Base-by-base conservation (phyloP, 768 basidiomycete species). In the Amanita rimosa region DNA sequence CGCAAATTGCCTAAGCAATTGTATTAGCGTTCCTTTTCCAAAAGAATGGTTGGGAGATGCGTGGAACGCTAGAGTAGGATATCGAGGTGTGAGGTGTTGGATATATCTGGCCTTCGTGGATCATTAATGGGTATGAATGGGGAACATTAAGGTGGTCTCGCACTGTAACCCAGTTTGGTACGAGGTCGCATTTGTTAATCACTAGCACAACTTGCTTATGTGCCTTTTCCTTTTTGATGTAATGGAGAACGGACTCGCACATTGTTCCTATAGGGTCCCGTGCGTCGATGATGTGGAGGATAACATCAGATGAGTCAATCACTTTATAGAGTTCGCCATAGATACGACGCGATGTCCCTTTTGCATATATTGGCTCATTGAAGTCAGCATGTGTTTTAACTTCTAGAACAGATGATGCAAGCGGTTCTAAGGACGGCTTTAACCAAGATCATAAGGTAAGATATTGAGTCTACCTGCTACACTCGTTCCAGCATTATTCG, bases 291-390 rank as follows among this genome's bases (percentile, higher is more conserved):
- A 99, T 79, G 61, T 99, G 95, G 29, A 99, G 75, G 50, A 99
- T 77, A 36, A 98, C 91, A 60, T 99, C 95, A 6, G 92, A 95
- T 2, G 95, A 99, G 63, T 99, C 96, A 60, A 99, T 92, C 55
- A 99, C 95, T 65, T 99, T 99, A 76, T 99, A 98, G 6, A 98
- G 71, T 64, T 99, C 95, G 51, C 93, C 94, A 66, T 96, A 98
- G 52, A 99, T 99, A 17, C 95, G 83, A 31, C 86, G 75, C 9
- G 92, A 95, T 1, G 94, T 97, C 33, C 95, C 95, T 65, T 98
- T 98, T 44, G 85, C 79, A 59, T 92, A 96, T 50, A 95, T 91
- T 8, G 93, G 91, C 57, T 95, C 93, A 57, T 83, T 81, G 57
- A 78, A 75, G 58, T 89, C 85, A 1, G 86, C 84, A 54, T 90